These are phyloP conservation scores for Calonectria leucothoes DNA, from an alignment of 2,329 filamentous ascomycete genomes.

Conservation along the genomic window DNA sequence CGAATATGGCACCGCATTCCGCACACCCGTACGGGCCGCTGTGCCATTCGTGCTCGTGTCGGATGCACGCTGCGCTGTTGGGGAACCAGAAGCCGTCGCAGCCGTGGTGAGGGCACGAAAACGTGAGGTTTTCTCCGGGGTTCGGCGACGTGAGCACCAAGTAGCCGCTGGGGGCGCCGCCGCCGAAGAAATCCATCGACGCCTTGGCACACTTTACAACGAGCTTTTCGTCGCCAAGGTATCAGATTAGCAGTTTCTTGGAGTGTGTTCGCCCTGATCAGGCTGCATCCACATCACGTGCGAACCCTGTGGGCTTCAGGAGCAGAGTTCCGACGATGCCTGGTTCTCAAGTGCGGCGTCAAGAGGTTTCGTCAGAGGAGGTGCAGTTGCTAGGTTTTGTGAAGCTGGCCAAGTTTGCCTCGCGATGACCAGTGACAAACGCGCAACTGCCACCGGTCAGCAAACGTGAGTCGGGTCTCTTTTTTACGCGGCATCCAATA, in stretches of 20 bases:
- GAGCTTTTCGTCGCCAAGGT: background rate
- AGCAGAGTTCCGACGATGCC: background rate
- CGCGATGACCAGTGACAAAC: background rate
- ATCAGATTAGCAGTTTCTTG: background rate
- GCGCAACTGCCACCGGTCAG: background rate
- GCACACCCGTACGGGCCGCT: constrained; percentile 33
- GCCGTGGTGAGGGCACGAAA: constrained; percentile 36
- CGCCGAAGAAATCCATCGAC: background rate
- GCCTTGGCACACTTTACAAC: background rate
- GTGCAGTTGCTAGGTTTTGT: background rate
- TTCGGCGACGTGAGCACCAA: constrained; percentile 24
- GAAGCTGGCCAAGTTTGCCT: background rate
- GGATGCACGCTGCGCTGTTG: constrained; percentile 32
- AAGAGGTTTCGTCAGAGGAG: background rate
- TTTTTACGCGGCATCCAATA: background rate
- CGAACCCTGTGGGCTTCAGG: background rate
- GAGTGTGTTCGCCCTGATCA: no score
- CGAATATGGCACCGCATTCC: constrained; percentile 35
- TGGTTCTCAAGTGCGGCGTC: background rate
- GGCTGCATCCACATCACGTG: background rate
- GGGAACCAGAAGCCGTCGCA: constrained; percentile 42
- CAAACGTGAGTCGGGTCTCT: background rate
- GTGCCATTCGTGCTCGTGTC: constrained; percentile 41
- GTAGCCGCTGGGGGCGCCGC: constrained; percentile 26
- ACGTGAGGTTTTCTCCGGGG: constrained; percentile 18